These are phyloP conservation scores for Backusella psychrophila DNA, from an alignment of 192 early-diverging fungal genomes.

Conservation along the genomic window DNA sequence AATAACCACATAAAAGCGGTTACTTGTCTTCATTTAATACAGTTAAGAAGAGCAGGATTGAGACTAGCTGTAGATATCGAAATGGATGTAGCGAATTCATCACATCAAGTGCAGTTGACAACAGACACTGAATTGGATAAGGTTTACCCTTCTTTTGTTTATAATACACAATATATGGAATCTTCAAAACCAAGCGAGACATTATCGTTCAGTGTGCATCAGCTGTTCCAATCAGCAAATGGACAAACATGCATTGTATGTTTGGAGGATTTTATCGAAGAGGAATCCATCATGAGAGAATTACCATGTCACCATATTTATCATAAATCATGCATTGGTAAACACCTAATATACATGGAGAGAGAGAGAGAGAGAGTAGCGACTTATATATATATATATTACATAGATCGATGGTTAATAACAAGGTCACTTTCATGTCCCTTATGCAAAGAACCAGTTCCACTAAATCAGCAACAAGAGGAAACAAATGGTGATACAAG, in stretches of 20 bases:
- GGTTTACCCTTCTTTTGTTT: background rate
- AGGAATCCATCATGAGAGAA: background rate
- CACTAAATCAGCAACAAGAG: background rate
- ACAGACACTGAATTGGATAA: background rate
- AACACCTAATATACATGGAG: background rate
- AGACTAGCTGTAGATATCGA: background rate
- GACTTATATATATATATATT: background rate
- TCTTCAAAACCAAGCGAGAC: background rate
- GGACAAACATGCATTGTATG: background rate
- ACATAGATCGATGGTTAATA: background rate
- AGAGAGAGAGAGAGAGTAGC: background rate
- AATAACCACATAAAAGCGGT: background rate
- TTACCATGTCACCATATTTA: background rate
- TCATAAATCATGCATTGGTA: background rate
- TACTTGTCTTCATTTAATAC: background rate
- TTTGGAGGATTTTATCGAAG: background rate
- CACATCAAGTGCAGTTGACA: background rate
- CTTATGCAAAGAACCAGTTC: background rate
- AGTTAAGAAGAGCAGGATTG: background rate
- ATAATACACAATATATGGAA: background rate
- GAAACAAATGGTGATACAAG: background rate
- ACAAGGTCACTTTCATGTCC: background rate
- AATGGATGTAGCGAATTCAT: background rate
- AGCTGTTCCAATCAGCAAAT: background rate
- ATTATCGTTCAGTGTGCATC: background rate